Base-by-base conservation (phyloP, 306 rosid species). In the Luffa acutangula region DNA sequence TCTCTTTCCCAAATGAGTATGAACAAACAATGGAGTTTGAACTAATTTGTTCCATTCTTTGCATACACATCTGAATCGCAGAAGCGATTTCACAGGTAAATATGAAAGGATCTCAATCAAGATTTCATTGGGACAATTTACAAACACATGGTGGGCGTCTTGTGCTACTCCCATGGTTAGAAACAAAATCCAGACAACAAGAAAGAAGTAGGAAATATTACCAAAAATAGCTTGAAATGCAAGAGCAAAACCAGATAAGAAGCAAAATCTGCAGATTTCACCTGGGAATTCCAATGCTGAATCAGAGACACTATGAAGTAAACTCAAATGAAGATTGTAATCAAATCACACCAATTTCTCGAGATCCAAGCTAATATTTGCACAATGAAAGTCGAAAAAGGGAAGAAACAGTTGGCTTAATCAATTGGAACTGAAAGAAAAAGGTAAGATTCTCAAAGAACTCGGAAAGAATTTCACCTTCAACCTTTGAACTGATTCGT, bases 61-160 rank as follows among this genome's bases (percentile, higher is more conserved):
- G 49, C 79, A 75, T 9, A 69, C 64, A 37, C 46, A 49, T 75
- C 79, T 52, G 49, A 75, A 75, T 34, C 65, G 79, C 64, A 53
- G 21, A 75, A 75, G 79, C 45, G 79, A 75, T 75, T 75, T 75
- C 48, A 75, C 79, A 36, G 79, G 64, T 33, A 51, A 34, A 51
- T 15, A 34, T 9, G 64, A 52, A 18, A 75, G 79, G 18, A 53
- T 75, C 65, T 75, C 64, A 10, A 75, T 33, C 79, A 75, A 33
- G 8, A 75, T 34, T 25, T 53, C 79, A n/a, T 41, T 31, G 21
- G 79, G 79, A 33, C 59, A 54, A 34, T 52, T 52, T 31, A 21
- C 57, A 71, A 21, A 42, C 76, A 43, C 76, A 10, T 42, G 3
- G 54, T 43, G 76, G 18, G 12, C 36, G 5, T 70, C 76, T 43